Evolutionary conservation across 2,329 filamentous ascomycete species (phyloP).

Genomic region (Talaromyces piceae): DNA sequence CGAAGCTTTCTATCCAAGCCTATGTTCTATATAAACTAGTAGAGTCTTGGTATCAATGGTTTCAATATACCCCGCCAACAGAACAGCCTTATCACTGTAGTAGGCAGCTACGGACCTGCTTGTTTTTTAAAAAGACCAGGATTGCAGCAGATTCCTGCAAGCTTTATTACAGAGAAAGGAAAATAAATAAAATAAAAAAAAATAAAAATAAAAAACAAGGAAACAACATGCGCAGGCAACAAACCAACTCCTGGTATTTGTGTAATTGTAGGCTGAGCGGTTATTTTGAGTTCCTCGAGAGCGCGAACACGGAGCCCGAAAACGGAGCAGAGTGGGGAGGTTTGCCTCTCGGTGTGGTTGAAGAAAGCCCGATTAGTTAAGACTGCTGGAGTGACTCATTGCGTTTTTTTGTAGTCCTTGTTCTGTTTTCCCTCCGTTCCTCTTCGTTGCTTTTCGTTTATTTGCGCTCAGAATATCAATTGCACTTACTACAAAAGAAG

Average conservation of each 20-base stretch:
- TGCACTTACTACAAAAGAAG: no score
- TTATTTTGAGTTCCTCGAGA: conserved; percentile 11
- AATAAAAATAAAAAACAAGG: conserved; percentile 11
- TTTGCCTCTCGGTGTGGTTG: neutral
- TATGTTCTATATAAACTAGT: no score
- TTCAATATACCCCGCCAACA: neutral
- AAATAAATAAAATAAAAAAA: conserved; percentile 2
- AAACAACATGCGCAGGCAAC: no score
- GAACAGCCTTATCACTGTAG: neutral
- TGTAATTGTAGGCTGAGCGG: no score
- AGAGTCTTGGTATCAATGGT: neutral
- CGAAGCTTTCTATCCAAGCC: neutral
- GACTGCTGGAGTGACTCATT: neutral
- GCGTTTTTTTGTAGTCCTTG: neutral
- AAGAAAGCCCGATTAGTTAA: neutral
- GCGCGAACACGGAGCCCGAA: conserved; percentile 11
- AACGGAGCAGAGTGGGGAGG: conserved; percentile 12
- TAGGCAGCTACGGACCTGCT: neutral
- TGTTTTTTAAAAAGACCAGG: neutral
- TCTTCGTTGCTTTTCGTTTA: neutral
- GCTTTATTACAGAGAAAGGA: neutral
- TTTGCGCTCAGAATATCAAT: no score
- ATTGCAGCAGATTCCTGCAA: neutral
- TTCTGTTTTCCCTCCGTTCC: neutral
- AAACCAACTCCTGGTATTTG: no score